Conservation (phyloP, 1,284 basidiomycete genomes). For the Ganoderma boninense region DNA sequence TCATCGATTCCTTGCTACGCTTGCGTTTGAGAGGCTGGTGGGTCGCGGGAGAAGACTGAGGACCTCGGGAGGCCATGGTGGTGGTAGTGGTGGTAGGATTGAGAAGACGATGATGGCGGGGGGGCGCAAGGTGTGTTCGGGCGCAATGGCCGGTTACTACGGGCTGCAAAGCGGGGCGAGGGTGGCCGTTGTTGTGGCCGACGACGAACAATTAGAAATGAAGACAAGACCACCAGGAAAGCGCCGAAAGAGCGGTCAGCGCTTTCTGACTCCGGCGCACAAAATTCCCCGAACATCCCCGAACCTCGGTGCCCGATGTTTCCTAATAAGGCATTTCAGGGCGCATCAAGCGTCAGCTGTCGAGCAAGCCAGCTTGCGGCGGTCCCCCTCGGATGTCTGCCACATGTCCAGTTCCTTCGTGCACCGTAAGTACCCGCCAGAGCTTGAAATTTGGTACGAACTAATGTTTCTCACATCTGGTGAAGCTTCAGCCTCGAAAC, state of each 20-base stretch:
- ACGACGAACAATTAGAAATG: background rate
- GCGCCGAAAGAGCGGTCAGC: background rate
- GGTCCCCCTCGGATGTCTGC: too few relatives aligned
- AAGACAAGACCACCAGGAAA: background rate
- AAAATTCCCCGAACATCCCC: background rate
- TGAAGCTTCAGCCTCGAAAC: too few relatives aligned
- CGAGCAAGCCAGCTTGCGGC: too few relatives aligned
- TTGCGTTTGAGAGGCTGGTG: constrained; percentile 28
- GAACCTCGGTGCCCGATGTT: background rate
- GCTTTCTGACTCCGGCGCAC: background rate
- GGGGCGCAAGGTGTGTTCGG: too few relatives aligned
- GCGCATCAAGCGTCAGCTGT: constrained; percentile 2
- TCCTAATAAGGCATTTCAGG: background rate
- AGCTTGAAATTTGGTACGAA: too few relatives aligned
- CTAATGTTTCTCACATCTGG: too few relatives aligned
- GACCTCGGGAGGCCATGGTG: background rate
- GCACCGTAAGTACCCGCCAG: too few relatives aligned
- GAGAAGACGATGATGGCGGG: background rate
- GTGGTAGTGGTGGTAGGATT: background rate
- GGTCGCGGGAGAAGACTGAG: background rate
- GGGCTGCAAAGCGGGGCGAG: background rate
- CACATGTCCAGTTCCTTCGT: too few relatives aligned
- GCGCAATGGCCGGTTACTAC: background rate
- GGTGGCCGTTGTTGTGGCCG: background rate
- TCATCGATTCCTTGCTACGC: constrained; percentile 24